Evolutionary conservation across 164 flowering plant genomes (phyloP).

Genomic region (Umbilicus rupestris): DNA sequence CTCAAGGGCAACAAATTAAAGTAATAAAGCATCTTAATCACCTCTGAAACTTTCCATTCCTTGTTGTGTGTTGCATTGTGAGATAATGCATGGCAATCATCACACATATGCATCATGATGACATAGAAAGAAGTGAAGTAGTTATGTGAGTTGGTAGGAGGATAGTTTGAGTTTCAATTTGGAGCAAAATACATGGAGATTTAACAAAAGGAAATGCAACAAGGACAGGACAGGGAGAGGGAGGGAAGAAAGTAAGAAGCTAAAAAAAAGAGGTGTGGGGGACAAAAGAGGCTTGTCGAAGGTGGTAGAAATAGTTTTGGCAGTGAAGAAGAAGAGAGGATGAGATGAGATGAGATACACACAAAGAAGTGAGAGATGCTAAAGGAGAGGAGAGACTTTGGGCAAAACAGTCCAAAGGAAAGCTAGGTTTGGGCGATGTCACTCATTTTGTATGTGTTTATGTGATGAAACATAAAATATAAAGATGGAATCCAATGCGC

Average conservation of each 20-base stretch:
- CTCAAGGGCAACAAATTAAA: too few species aligned
- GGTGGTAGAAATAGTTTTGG: background rate
- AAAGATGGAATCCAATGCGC: conserved; percentile 6
- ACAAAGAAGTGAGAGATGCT: conserved; percentile 10
- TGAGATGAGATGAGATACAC: background rate
- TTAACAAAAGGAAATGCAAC: background rate
- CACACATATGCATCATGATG: too few species aligned
- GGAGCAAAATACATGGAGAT: background rate
- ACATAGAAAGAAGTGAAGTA: too few species aligned
- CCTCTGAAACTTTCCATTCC: too few species aligned
- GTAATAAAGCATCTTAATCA: too few species aligned
- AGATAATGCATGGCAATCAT: too few species aligned
- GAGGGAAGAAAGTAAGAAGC: conserved; percentile 3
- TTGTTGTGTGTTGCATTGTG: too few species aligned
- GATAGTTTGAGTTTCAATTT: background rate
- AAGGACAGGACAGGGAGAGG: background rate
- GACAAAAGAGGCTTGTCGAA: background rate
- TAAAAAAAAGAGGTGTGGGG: conserved; percentile 10
- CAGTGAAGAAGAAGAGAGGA: background rate
- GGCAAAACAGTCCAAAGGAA: conserved; percentile 1
- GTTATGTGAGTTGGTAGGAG: too few species aligned
- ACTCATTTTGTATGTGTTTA: background rate
- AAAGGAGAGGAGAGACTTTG: conserved; percentile 13
- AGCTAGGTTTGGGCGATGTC: background rate
- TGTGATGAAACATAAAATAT: background rate